Evolutionary conservation across 2,329 filamentous ascomycete species (phyloP), one percentile per base, ranked within the genome.

Genomic region (Drechslera avenae): DNA sequence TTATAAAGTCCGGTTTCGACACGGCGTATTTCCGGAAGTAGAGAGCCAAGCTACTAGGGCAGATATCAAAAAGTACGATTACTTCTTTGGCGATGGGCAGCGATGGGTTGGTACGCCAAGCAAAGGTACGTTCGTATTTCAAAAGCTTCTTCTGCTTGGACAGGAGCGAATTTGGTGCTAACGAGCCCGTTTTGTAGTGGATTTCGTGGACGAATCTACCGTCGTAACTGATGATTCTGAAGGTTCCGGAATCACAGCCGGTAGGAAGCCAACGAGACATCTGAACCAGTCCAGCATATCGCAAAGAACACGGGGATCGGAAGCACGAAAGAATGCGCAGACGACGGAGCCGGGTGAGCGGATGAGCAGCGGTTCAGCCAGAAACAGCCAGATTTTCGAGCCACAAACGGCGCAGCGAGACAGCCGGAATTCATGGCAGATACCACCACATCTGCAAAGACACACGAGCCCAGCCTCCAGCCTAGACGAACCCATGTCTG

Each of bases 21-120:
- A 63, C 42, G 56, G 60, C 5, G 58, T 63, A 2, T 63, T 52
- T 50, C 58, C 60, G 3, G 39, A 57, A 34, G 28, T 35, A 18
- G 60, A 57, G 39, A 45, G 43, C 4, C 30, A 53, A 36, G 62
- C 55, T n/a, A 62, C 52, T 4, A 46, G 59, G 32, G 59, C 52
- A 4, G 58, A 63, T 37, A 60, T 62, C 21, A 65, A 65, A 31
- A 63, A 63, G 40, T 65, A 65, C 42, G 59, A 62, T 49, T 63
- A 54, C 50, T 65, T 63, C 45, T 63, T 65, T 45, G 53, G 54
- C 3, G 37, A 39, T 7, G 53, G 31, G 13, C 54, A 63, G 36
- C 50, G 19, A 8, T 63, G 60, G 57, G 53, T 63, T 19, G 50
- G 39, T 32, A 56, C 50, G 14, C 47, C 45, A 6, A 50, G 42